Conservation (phyloP, 2,329 filamentous ascomycete genomes). For the Trichoderma breve region DNA sequence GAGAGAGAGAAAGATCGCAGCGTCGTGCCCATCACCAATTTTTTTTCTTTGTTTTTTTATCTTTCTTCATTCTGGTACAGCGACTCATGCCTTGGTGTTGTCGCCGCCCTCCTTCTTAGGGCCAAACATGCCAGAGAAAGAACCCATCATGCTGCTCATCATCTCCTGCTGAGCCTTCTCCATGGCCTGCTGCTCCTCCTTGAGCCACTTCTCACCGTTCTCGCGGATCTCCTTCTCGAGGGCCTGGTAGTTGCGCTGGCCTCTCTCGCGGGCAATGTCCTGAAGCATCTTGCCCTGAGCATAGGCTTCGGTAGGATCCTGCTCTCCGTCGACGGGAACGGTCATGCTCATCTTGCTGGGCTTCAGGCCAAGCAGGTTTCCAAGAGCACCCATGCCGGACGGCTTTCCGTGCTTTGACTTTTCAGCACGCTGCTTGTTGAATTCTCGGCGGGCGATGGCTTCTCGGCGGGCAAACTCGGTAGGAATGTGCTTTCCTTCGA, state of each 20-base stretch:
- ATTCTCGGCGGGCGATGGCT: slow-evolving; percentile 78
- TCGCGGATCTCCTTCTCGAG: slow-evolving; percentile 88
- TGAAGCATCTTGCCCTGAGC: slow-evolving; percentile 95
- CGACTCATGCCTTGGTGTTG: slow-evolving; percentile 24
- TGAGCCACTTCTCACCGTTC: slow-evolving; percentile 93
- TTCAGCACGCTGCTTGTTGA: slow-evolving; percentile 72
- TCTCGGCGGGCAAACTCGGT: slow-evolving; percentile 87
- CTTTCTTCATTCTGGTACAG: background rate
- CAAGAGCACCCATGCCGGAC: slow-evolving; percentile 66
- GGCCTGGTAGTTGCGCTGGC: slow-evolving; percentile 83
- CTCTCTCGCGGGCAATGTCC: slow-evolving; percentile 88
- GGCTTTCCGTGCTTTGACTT: slow-evolving; percentile 59
- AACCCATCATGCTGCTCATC: slow-evolving; percentile 87
- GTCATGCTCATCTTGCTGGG: slow-evolving; percentile 62
- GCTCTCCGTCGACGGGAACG: slow-evolving; percentile 63
- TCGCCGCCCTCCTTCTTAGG: slow-evolving; percentile 19
- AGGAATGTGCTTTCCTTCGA: slow-evolving; percentile 85
- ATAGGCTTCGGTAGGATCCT: slow-evolving; percentile 70
- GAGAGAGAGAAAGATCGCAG: background rate
- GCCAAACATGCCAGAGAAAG: slow-evolving; percentile 48
- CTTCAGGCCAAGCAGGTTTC: slow-evolving; percentile 75
- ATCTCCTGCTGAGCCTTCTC: slow-evolving; percentile 88
- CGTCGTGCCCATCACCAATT: background rate
- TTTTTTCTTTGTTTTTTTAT: background rate
- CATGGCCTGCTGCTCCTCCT: slow-evolving; percentile 84